Percentiles rank a stretch among this genome's conserved stretches.
Conservation (phyloP, 139 green algal genomes). For the Ettlia oleoabundans region DNA sequence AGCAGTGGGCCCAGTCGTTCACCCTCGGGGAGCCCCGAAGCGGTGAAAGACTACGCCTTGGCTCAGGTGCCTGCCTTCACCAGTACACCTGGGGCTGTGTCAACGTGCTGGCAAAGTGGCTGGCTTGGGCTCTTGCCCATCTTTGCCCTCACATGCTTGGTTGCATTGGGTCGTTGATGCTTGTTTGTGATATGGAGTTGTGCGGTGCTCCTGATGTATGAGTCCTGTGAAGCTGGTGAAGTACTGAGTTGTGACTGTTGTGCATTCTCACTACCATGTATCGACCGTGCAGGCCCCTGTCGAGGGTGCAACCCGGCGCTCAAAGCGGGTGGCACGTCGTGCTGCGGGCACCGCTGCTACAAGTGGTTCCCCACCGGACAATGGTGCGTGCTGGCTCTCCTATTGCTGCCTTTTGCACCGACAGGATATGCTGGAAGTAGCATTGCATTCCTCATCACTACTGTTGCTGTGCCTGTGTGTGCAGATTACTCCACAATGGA, state of each 20-base stretch:
- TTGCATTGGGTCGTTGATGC: too few species aligned
- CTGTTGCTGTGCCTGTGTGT: too few species aligned
- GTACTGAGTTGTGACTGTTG: neutral
- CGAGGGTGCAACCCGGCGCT: slow-evolving; percentile 15
- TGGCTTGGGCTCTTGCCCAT: too few species aligned
- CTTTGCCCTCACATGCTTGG: too few species aligned
- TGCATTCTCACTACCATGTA: neutral
- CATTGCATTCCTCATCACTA: neutral
- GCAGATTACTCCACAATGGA: too few species aligned
- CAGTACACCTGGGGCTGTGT: neutral
- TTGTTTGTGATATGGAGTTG: too few species aligned
- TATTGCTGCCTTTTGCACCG: neutral
- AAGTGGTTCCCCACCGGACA: neutral
- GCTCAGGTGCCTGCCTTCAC: neutral
- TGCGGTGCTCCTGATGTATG: too few species aligned
- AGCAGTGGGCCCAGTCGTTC: neutral
- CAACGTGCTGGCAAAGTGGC: too few species aligned
- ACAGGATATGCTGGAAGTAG: neutral
- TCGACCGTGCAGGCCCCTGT: neutral
- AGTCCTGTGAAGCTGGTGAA: neutral
- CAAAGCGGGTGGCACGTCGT: neutral
- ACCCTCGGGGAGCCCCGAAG: slow-evolving; percentile 1
- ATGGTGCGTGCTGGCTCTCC: neutral
- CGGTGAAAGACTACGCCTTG: neutral
- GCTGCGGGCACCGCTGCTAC: neutral